Conservation (phyloP, 129 eudicot genomes). For the Ambrosia trifida region DNA sequence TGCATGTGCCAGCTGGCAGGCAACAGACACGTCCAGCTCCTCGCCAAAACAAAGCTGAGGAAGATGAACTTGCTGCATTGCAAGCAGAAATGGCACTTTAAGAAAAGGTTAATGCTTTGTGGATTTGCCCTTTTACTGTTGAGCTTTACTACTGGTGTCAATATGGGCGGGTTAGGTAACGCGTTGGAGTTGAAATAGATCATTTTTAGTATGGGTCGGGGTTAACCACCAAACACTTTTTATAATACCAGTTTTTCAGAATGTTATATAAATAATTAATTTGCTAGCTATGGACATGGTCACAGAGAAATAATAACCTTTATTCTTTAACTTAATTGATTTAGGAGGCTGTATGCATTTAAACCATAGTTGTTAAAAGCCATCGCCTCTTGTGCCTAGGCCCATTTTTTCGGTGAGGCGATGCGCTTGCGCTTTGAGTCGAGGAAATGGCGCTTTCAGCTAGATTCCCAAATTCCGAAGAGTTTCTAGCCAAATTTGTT, state of each 20-base stretch:
- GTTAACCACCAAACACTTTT: background rate
- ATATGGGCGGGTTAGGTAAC: background rate
- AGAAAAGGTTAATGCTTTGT: constrained; percentile 15
- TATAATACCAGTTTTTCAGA: background rate
- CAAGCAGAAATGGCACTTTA: constrained; percentile 61
- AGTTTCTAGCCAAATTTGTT: too few species aligned
- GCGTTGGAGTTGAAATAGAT: too few species aligned
- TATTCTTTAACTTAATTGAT: background rate
- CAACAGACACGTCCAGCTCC: constrained; percentile 43
- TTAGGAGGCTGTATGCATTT: too few species aligned
- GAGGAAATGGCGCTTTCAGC: too few species aligned
- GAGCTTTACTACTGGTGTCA: background rate
- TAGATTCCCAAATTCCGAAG: too few species aligned
- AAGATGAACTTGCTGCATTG: constrained; percentile 63
- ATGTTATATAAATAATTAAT: too few species aligned
- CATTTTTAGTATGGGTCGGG: background rate
- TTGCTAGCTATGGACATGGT: background rate
- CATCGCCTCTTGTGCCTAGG: too few species aligned
- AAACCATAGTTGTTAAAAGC: too few species aligned
- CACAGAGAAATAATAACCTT: too few species aligned
- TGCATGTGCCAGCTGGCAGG: constrained; percentile 37
- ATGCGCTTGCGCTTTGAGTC: too few species aligned
- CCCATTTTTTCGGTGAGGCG: too few species aligned
- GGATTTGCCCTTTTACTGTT: background rate
- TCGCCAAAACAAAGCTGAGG: constrained; percentile 49